A percentile compares a stretch with the other conserved stretches of the same genome.
Conservation (phyloP, 2,329 filamentous ascomycete genomes). For the Aspergillus nomiae region DNA sequence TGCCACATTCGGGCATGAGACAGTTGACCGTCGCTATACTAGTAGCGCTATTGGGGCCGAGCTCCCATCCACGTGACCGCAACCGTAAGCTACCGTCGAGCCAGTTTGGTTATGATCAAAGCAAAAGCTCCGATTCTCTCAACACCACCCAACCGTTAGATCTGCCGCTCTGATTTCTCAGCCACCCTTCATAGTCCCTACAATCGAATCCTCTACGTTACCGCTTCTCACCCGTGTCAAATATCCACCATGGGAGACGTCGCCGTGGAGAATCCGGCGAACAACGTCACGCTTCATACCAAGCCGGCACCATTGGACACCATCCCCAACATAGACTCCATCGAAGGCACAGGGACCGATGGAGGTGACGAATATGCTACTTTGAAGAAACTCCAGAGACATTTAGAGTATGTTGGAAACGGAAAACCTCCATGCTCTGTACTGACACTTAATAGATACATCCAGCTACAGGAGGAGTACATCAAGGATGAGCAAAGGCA, state of each 20-base stretch:
- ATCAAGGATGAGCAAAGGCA: slow-evolving; percentile 99
- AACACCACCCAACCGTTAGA: neutral
- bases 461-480: slow-evolving; percentile 98
- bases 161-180: neutral
- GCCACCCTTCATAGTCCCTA: neutral
- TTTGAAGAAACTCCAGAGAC: slow-evolving; percentile 93
- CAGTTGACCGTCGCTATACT: neutral
- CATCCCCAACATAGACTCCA: slow-evolving; percentile 86
- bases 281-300: slow-evolving; percentile 74
- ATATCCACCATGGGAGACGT: slow-evolving; percentile 74
- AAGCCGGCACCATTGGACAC: slow-evolving; percentile 73
- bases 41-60: neutral
- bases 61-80: slow-evolving; percentile 4
- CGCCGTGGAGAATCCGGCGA: slow-evolving; percentile 77
- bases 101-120: slow-evolving; percentile 8
- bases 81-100: slow-evolving; percentile 10
- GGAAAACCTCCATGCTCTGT: slow-evolving; percentile 3
- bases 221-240: neutral
- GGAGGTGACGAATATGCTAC: slow-evolving; percentile 90
- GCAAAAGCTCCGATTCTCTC: slow-evolving; percentile 10
- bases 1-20: slow-evolving; percentile 2
- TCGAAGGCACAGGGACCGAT: slow-evolving; percentile 80
- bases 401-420: slow-evolving; percentile 72
- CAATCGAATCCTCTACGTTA: neutral
- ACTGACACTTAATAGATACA: slow-evolving; percentile 63